Percentiles rank a stretch among this genome's conserved stretches.
Conservation (phyloP, 2,329 filamentous ascomycete species). For the Aspergillus quadrilineatus region DNA sequence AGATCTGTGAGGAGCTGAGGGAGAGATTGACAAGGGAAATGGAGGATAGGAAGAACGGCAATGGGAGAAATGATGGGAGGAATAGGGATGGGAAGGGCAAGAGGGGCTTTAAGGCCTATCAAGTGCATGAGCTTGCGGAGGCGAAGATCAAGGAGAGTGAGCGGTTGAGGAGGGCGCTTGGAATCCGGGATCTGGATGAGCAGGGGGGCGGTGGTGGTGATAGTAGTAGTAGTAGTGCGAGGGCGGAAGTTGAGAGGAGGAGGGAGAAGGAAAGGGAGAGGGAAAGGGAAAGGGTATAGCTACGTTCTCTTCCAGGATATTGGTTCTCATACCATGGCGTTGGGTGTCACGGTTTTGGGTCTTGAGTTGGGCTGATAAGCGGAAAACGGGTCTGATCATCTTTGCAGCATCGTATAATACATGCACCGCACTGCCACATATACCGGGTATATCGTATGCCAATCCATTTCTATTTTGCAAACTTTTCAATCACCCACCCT, state of each 20-base stretch:
- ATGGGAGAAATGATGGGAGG: constrained; percentile 12
- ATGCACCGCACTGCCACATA: background rate
- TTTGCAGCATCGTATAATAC: background rate
- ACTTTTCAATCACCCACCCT: constrained; percentile 71
- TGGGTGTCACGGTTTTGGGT: background rate
- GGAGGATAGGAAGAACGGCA: constrained; percentile 44
- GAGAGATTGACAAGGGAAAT: constrained; percentile 61
- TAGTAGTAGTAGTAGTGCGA: constrained; percentile 23
- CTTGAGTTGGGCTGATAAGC: background rate
- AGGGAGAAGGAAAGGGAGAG: constrained; percentile 17
- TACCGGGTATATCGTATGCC: constrained; percentile 13
- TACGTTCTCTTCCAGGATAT: background rate
- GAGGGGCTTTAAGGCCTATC: constrained; percentile 75
- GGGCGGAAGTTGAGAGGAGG: constrained; percentile 13
- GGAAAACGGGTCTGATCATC: background rate
- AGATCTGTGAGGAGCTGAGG: constrained; percentile 65
- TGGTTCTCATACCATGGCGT: background rate
- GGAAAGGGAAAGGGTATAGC: constrained; percentile 14
- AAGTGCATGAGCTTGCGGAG: constrained; percentile 93
- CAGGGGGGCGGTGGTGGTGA: constrained; percentile 57
- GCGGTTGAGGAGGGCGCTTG: constrained; percentile 77
- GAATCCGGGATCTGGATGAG: constrained; percentile 86
- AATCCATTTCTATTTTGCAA: constrained; percentile 32
- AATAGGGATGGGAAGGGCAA: constrained; percentile 31
- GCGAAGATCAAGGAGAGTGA: constrained; percentile 97